Evolutionary conservation across 371 early-diverging fungal genomes (phyloP), one percentile per base, ranked within the genome.

Genomic region (Circinella minor): DNA sequence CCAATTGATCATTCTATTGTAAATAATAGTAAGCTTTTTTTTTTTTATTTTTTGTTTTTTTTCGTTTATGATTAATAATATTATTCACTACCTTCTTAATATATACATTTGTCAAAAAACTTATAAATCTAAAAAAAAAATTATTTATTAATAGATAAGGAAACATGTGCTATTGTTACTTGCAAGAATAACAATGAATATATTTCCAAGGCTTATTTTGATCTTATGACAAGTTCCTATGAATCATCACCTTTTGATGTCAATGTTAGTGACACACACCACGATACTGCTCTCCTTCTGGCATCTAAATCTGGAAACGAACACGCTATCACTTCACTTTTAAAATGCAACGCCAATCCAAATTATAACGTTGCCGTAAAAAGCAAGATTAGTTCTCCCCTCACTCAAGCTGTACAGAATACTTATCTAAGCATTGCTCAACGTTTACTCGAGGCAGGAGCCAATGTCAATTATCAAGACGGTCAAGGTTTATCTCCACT

Each of bases 321-420:
- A 13, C 43, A 72, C 10, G 73, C 74, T 10, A 75, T 83, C 14
- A 61, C 64, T 8, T 17, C 15, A 0, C 46, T 88, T 46, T 46
- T 88, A 15, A 36, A 55, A 18, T 48, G 70, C 36, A 75, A 79
- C 8, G 84, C 81, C 4, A 68, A 79, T n/a, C 72, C 74, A 6
- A 74, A 81, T 55, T 8, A 69, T 13, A 60, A 18, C 15, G 17
- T 49, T 36, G 49, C 10, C 4, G 49, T 8, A 46, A 27, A 27
- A 27, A 36, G 11, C 60, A 47, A 60, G 15, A 49, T 8, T 27
- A 27, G n/a, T 4, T 18, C 49, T 13, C 61, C 60, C 0, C 10
- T 59, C 14, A 34, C 48, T 14, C 54, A 54, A 17, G 55, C 70
- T 5, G 17, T 66, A 4, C 39, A 54, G 18, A 17, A 34, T 27